A percentile compares a stretch with the other conserved stretches of the same genome.
Evolutionary conservation across 2,329 filamentous ascomycete genomes (phyloP).

Genomic region (Helicocarpus griseus): DNA sequence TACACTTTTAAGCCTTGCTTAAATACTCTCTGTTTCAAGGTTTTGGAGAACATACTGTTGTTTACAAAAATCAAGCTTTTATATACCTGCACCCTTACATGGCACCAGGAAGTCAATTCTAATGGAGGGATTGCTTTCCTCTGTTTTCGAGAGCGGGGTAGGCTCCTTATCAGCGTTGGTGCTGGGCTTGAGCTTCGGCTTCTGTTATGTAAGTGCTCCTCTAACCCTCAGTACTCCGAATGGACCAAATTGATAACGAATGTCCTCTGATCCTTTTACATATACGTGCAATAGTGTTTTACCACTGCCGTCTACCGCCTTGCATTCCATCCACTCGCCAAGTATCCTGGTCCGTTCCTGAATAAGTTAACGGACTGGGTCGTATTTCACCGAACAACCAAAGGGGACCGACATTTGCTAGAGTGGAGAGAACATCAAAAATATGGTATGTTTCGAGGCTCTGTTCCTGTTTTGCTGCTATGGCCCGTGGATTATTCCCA

Average conservation of each 20-base stretch:
- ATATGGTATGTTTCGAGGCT: conserved; percentile 24
- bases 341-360: conserved; percentile 13
- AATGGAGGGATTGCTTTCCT: background rate
- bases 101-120: background rate
- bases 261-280: background rate
- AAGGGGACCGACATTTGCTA: conserved; percentile 11
- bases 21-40: background rate
- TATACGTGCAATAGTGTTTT: background rate
- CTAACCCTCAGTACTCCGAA: background rate
- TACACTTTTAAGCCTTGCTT: no score
- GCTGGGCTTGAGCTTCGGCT: background rate
- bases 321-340: conserved; percentile 12
- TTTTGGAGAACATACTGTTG: background rate
- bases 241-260: background rate
- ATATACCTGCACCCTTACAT: background rate
- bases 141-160: background rate
- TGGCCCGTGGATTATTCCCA: background rate
- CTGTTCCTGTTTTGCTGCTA: background rate
- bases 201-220: background rate
- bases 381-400: conserved; percentile 3
- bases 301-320: conserved; percentile 7
- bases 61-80: background rate
- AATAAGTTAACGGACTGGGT: conserved; percentile 9
- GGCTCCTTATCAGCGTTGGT: background rate
- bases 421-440: conserved; percentile 11